These are phyloP conservation scores for Tetracladium maxilliforme DNA, from an alignment of 2,329 filamentous ascomycete genomes.

Conservation along the genomic window DNA sequence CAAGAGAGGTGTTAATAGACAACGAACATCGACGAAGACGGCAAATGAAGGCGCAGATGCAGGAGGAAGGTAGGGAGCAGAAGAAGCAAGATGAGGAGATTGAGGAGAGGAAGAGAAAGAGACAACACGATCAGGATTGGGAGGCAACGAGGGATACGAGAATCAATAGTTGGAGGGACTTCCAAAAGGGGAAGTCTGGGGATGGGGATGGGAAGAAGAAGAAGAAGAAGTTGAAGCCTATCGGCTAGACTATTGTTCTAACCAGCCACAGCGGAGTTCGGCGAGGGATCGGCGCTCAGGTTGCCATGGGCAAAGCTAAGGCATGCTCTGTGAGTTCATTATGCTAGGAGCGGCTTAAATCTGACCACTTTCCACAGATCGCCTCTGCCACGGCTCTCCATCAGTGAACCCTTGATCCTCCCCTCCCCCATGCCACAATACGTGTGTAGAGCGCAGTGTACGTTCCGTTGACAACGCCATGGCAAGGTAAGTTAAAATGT, in stretches of 20 bases:
- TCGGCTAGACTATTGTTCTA: conserved; percentile 34
- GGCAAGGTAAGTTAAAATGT: too few relatives aligned
- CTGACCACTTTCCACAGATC: too few relatives aligned
- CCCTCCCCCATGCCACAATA: too few relatives aligned
- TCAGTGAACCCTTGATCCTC: too few relatives aligned
- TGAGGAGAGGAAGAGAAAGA: conserved; percentile 67
- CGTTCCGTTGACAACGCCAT: too few relatives aligned
- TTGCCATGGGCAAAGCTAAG: too few relatives aligned
- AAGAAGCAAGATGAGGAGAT: conserved; percentile 73
- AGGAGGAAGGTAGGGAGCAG: conserved; percentile 87
- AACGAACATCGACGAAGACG: conserved; percentile 74
- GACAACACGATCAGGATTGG: conserved; percentile 91
- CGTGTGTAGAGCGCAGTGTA: too few relatives aligned
- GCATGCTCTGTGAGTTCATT: too few relatives aligned
- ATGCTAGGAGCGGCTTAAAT: too few relatives aligned
- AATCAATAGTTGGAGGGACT: conserved; percentile 89
- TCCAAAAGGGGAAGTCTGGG: conserved; percentile 58
- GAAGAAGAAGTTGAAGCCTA: conserved; percentile 57
- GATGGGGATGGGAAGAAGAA: conserved; percentile 39
- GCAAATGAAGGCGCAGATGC: conserved; percentile 87
- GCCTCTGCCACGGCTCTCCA: too few relatives aligned
- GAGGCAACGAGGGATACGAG: conserved; percentile 81
- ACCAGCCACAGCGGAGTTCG: too few relatives aligned
- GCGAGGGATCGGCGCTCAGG: too few relatives aligned
- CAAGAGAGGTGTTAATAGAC: conserved; percentile 78